These are phyloP conservation scores for Caryopteris hybrid DNA, from an alignment of 305 asterid genomes.

Conservation along the genomic window DNA sequence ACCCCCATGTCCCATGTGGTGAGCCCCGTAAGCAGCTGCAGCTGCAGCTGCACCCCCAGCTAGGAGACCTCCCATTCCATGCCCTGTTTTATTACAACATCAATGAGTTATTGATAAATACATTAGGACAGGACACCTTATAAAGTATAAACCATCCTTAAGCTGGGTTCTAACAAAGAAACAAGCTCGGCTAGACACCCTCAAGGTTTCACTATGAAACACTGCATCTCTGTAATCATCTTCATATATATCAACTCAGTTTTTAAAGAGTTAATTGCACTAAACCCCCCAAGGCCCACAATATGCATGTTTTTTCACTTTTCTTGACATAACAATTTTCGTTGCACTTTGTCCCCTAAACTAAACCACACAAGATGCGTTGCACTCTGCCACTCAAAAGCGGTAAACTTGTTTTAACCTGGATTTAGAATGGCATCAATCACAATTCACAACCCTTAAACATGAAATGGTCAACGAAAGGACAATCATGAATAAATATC, in stretches of 20 bases:
- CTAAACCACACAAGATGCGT: too few species aligned
- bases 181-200: not conserved
- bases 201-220: not conserved
- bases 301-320: too few species aligned
- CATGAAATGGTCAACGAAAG: not conserved
- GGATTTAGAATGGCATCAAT: not conserved
- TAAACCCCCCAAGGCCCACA: too few species aligned
- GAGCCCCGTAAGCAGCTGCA: constrained; percentile 78
- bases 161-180: not conserved
- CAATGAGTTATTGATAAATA: not conserved
- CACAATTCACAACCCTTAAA: not conserved
- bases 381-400: not conserved
- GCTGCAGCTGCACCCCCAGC: constrained; percentile 78
- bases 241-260: too few species aligned
- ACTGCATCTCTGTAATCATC: too few species aligned
- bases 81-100: constrained; percentile 42
- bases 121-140: not conserved
- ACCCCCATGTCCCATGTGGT: constrained; percentile 54
- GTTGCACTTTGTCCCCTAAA: too few species aligned
- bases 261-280: too few species aligned
- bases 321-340: too few species aligned
- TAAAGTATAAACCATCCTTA: not conserved
- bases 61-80: constrained; percentile 41
- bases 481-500: not conserved
- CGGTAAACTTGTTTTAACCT: not conserved